These are phyloP conservation scores for Dispira parvispora DNA, from an alignment of 192 early-diverging fungal genomes.

Conservation along the genomic window DNA sequence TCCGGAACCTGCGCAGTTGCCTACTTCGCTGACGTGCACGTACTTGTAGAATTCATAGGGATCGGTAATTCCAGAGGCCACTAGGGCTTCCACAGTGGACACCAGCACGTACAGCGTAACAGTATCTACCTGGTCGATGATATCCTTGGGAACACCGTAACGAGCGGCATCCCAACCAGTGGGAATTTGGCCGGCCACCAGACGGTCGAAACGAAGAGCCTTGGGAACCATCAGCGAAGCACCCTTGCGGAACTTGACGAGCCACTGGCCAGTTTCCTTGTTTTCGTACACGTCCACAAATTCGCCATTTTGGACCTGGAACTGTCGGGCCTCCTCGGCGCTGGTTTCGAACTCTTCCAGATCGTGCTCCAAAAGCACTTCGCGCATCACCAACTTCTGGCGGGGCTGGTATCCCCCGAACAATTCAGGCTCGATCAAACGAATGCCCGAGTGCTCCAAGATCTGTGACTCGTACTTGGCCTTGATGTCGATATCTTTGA, in stretches of 20 bases:
- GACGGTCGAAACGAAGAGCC: slow-evolving; percentile 67
- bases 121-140: slow-evolving; percentile 78
- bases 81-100: slow-evolving; percentile 80
- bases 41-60: slow-evolving; percentile 96
- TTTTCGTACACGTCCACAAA: slow-evolving; percentile 46
- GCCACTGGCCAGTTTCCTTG: slow-evolving; percentile 47
- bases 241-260: slow-evolving; percentile 70
- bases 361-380: slow-evolving; percentile 74
- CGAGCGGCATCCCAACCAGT: slow-evolving; percentile 86
- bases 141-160: slow-evolving; percentile 84
- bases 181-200: slow-evolving; percentile 84
- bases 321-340: slow-evolving; percentile 71
- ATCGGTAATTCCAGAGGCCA: slow-evolving; percentile 82
- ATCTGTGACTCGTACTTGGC: slow-evolving; percentile 80
- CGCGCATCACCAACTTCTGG: slow-evolving; percentile 73
- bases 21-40: slow-evolving; percentile 86
- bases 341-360: slow-evolving; percentile 73
- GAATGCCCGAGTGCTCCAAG: slow-evolving; percentile 79
- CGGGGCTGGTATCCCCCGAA: slow-evolving; percentile 77
- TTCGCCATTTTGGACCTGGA: slow-evolving; percentile 66
- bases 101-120: slow-evolving; percentile 82
- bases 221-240: slow-evolving; percentile 81
- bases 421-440: slow-evolving; percentile 71
- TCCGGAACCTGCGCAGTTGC: slow-evolving; percentile 79
- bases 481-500: slow-evolving; percentile 76